phyloP scores from a whole-genome alignment of 306 rosid species.

The Herpetospermum pedunculosum region DNA sequence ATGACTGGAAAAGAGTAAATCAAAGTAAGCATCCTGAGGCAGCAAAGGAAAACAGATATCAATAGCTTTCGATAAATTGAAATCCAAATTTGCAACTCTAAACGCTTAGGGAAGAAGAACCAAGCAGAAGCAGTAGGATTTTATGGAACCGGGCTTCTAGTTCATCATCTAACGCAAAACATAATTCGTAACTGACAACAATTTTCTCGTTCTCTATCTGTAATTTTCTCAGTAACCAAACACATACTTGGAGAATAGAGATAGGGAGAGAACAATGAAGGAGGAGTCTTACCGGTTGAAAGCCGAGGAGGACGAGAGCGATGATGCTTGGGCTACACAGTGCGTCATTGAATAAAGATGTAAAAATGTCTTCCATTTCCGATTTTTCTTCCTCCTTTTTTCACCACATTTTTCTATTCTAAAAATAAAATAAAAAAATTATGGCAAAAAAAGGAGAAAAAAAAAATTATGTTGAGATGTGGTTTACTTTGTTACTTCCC shows the following conservation, averaged over 20 bases:
- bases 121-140: background rate
- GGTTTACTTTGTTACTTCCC: no score
- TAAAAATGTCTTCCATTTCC: background rate
- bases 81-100: background rate
- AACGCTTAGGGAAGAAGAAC: background rate
- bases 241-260: background rate
- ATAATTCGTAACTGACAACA: background rate
- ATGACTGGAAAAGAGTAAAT: slow-evolving; percentile 33
- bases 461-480: no score
- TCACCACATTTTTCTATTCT: no score
- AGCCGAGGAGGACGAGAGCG: background rate
- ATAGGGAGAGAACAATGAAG: background rate
- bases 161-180: background rate
- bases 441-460: no score
- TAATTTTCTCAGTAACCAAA: background rate
- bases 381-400: background rate
- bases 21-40: slow-evolving; percentile 49
- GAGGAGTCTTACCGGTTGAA: background rate
- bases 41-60: background rate
- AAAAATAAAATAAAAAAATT: no score
- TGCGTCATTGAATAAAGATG: background rate
- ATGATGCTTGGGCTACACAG: background rate
- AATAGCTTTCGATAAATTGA: background rate
- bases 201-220: background rate
- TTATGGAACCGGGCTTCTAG: no score